These are phyloP conservation scores for Neolentinus lepideus DNA, from an alignment of 1,284 basidiomycete species.

Conservation along the genomic window DNA sequence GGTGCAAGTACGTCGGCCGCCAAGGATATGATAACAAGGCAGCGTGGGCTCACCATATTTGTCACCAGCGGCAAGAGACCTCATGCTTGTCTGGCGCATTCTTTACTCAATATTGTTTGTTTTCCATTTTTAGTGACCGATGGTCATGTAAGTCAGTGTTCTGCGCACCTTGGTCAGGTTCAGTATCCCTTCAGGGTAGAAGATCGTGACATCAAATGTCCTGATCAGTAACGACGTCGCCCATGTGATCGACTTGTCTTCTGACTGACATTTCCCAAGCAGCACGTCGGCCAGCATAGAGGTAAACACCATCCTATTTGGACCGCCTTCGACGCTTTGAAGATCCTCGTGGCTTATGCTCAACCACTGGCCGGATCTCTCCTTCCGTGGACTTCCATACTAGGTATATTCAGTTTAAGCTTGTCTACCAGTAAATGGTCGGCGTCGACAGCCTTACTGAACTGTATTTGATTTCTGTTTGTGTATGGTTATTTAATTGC, in stretches of 20 bases:
- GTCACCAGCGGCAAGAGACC: background rate
- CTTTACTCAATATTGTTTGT: background rate
- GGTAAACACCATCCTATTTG: no score
- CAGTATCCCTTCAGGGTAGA: background rate
- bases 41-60: background rate
- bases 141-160: background rate
- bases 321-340: background rate
- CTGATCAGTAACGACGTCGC: background rate
- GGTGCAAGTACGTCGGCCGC: background rate
- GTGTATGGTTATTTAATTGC: background rate
- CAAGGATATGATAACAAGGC: background rate
- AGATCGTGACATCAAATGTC: background rate
- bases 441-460: no score
- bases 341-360: background rate
- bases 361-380: no score
- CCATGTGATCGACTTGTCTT: background rate
- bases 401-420: no score
- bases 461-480: background rate
- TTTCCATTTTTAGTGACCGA: background rate
- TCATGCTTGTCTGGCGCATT: background rate
- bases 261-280: background rate
- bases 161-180: background rate
- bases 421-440: no score
- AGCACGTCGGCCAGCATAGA: background rate
- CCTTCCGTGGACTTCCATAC: no score